Evolutionary conservation across 306 rosid genomes (phyloP).

Genomic region (Vachellia collinsii): DNA sequence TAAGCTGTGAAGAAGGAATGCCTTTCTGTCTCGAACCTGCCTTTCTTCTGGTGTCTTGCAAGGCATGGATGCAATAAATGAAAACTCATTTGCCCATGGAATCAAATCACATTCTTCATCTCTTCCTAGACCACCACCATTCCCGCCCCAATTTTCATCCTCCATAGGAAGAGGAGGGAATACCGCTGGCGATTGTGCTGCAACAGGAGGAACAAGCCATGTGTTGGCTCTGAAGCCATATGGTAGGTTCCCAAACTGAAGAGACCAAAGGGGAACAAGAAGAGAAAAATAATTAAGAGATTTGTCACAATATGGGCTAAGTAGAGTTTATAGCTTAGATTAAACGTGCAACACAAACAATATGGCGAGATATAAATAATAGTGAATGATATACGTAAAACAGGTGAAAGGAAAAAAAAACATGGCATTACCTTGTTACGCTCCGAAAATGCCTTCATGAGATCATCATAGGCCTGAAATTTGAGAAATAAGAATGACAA

Average conservation of each 20-base stretch:
- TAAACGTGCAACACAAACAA: slow-evolving; percentile 8
- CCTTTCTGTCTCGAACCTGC: slow-evolving; percentile 90
- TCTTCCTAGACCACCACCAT: slow-evolving; percentile 92
- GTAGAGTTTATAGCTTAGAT: slow-evolving; percentile 25
- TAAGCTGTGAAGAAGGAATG: slow-evolving; percentile 92
- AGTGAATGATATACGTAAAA: neutral
- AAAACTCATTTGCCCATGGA: slow-evolving; percentile 90
- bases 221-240: slow-evolving; percentile 95
- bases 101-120: slow-evolving; percentile 75
- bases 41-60: slow-evolving; percentile 94
- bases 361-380: neutral
- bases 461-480: slow-evolving; percentile 82
- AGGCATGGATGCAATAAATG: slow-evolving; percentile 84
- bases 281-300: slow-evolving; percentile 17
- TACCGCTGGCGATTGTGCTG: slow-evolving; percentile 65
- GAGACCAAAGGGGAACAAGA: slow-evolving; percentile 20
- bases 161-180: slow-evolving; percentile 86
- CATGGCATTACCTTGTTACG: slow-evolving; percentile 76
- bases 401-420: neutral
- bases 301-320: neutral
- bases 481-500: slow-evolving; percentile 30
- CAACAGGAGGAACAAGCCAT: slow-evolving; percentile 94
- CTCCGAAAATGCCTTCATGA: slow-evolving; percentile 82
- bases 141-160: slow-evolving; percentile 95
- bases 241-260: slow-evolving; percentile 96